These are phyloP conservation scores for Psidium guajava DNA, from an alignment of 345 rosid species.

Conservation along the genomic window DNA sequence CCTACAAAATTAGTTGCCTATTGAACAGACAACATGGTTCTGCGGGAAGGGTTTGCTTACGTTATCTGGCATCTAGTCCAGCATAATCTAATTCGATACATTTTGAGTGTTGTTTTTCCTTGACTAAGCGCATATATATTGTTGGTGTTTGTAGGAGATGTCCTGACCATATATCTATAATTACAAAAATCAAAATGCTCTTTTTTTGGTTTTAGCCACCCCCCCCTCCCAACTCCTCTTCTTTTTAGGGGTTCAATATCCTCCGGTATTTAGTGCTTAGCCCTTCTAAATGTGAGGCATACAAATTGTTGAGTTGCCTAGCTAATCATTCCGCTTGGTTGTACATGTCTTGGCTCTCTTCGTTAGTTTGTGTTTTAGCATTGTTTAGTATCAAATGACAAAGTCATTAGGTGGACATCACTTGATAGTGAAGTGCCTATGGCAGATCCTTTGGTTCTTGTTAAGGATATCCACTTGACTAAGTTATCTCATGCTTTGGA, in stretches of 20 bases:
- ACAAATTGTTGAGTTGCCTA: background rate
- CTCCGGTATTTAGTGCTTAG: background rate
- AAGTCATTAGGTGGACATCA: background rate
- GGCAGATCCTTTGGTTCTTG: background rate
- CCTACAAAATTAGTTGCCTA: background rate
- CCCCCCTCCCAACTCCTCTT: too few species aligned
- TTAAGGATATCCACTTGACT: background rate
- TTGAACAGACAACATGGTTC: background rate
- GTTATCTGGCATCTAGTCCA: background rate
- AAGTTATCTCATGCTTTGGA: background rate
- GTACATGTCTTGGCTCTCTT: background rate
- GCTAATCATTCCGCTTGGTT: background rate
- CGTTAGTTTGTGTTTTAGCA: background rate
- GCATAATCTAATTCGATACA: background rate
- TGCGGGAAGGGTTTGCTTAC: background rate
- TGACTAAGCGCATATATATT: background rate
- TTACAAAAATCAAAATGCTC: background rate
- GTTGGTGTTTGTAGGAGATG: background rate
- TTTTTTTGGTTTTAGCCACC: background rate
- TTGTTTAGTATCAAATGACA: background rate
- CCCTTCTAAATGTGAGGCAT: background rate
- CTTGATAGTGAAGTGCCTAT: background rate
- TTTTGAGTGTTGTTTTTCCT: background rate
- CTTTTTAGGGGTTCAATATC: background rate
- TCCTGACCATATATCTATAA: background rate